Percentiles rank a stretch among this genome's conserved stretches.
These are phyloP conservation scores for Leptomonas seymouri DNA, from an alignment of 208 protist species.

Conservation along the genomic window DNA sequence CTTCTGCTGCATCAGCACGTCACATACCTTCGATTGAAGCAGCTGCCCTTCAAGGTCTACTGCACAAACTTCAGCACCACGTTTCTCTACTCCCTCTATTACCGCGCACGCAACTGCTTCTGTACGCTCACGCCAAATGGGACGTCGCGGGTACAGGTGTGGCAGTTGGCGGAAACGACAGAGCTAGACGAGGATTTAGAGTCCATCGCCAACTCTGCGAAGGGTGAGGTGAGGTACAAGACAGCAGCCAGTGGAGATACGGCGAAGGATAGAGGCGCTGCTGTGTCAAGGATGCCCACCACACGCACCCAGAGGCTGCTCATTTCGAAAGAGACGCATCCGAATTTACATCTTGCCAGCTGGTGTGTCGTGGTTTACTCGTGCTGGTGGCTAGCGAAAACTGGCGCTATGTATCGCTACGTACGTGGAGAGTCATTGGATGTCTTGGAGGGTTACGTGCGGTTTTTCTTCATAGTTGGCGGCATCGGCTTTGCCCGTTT, in stretches of 20 bases:
- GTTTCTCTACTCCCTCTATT: slow-evolving; percentile 65
- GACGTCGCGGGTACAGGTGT: slow-evolving; percentile 61
- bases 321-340: slow-evolving; percentile 66
- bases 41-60: slow-evolving; percentile 82
- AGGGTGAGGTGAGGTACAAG: slow-evolving; percentile 18
- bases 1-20: slow-evolving; percentile 78
- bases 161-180: slow-evolving; percentile 71
- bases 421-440: slow-evolving; percentile 53
- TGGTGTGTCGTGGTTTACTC: slow-evolving; percentile 78
- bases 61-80: slow-evolving; percentile 80
- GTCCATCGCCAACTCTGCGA: slow-evolving; percentile 10
- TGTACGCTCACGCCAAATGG: slow-evolving; percentile 63
- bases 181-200: slow-evolving; percentile 54
- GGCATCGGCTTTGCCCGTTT: slow-evolving; percentile 45
- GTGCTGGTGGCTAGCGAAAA: slow-evolving; percentile 85
- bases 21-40: slow-evolving; percentile 83
- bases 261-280: not conserved
- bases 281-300: not conserved
- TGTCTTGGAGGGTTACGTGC: slow-evolving; percentile 70
- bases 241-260: not conserved
- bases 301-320: slow-evolving; percentile 40
- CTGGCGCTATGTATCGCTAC: slow-evolving; percentile 81
- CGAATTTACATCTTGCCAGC: slow-evolving; percentile 65
- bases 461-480: slow-evolving; percentile 72
- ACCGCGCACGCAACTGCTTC: slow-evolving; percentile 63